Evolutionary conservation across 2,329 filamentous ascomycete genomes (phyloP), one percentile per base, ranked within the genome.

Genomic region (Nemania diffusa): DNA sequence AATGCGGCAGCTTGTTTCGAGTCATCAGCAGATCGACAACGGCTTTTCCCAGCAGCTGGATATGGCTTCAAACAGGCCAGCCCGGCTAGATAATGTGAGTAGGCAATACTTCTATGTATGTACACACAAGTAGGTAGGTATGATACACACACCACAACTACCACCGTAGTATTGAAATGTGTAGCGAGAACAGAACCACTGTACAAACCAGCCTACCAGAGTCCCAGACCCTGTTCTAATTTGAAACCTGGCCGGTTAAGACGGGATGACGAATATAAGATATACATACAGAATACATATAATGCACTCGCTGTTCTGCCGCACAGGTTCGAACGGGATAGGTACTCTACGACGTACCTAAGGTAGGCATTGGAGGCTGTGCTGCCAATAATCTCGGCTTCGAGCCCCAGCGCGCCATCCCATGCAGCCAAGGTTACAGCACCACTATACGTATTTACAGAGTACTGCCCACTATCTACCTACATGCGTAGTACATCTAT

Each of bases 331-430:
- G 15, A 58, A 32, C 32, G 53, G 59, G 37, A 53, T 26, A 32
- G 44, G 24, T 52, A 17, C 29, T 15, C 6, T n/a, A n/a, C n/a
- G n/a, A n/a, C n/a, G n/a, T n/a, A n/a, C n/a, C n/a, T n/a, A n/a
- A n/a, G n/a, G n/a, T n/a, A n/a, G n/a, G n/a, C n/a, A n/a, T n/a
- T n/a, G 17, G 55, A 27, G 65, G 65, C 65, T 67, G 65, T 67
- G 65, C 56, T 46, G 52, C 34, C 24, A 61, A 60, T 64, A 67
- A 67, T 67, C 61, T 67, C 65, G 65, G 65, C 56, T 57, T 58
- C 42, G 29, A 44, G 58, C 58, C 64, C 62, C 53, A 34, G 34
- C 44, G 24, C 44, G 58, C 57, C 62, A 57, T 48, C 29, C 24
- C 52, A 62, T 63, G 64, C 64, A 63, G 40, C 63, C 24, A 44